phyloP scores from a whole-genome alignment of 2,329 filamentous ascomycete species.

The Coniochaeta sp. region DNA sequence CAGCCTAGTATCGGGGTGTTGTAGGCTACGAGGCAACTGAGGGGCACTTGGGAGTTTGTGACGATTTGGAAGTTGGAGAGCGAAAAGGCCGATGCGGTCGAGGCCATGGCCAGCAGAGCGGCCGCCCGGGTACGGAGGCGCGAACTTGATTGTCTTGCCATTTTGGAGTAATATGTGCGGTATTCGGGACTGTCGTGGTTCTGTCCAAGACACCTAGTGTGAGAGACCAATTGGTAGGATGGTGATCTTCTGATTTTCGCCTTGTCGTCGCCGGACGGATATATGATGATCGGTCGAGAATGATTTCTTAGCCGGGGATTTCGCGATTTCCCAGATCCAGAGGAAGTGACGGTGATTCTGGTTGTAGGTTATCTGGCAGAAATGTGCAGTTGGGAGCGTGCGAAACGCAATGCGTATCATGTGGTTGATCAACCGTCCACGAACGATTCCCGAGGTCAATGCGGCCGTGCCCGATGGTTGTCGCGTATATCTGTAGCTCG shows the following conservation, averaged over 20 bases:
- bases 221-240: neutral
- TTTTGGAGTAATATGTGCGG: neutral
- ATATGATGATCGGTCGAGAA: neutral
- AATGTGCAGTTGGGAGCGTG: neutral
- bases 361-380: neutral
- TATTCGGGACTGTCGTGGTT: neutral
- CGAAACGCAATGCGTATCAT: conserved; percentile 8
- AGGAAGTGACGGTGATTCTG: neutral
- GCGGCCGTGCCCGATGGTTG: conserved; percentile 7
- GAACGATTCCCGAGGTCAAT: conserved; percentile 6
- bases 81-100: conserved; percentile 20
- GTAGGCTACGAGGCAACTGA: conserved; percentile 34
- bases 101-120: conserved; percentile 13
- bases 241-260: neutral
- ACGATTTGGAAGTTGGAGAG: conserved; percentile 35
- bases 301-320: neutral
- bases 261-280: neutral
- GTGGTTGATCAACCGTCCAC: conserved; percentile 4
- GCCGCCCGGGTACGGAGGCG: conserved; percentile 6
- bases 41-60: conserved; percentile 25
- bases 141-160: conserved; percentile 5
- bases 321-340: neutral
- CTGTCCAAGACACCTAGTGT: neutral
- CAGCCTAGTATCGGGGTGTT: conserved; percentile 31
- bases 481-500: conserved; percentile 1